Conservation (phyloP, 345 rosid species). For the Lepidium africanum region DNA sequence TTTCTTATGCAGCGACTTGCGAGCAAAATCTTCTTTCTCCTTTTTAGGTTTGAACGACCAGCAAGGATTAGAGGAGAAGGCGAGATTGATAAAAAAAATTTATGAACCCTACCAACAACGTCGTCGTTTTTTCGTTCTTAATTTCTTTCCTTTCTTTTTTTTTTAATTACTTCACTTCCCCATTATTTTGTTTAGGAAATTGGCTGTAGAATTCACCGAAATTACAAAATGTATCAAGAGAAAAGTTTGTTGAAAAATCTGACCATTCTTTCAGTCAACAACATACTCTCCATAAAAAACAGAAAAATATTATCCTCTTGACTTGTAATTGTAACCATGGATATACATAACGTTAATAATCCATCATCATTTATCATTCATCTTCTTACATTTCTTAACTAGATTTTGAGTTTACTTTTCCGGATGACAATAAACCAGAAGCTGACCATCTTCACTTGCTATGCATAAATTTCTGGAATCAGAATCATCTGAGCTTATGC, state of each 20-base stretch:
- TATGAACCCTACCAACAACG: background rate
- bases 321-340: background rate
- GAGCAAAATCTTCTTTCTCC: background rate
- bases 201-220: background rate
- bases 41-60: background rate
- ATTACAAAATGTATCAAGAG: background rate
- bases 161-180: background rate
- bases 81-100: background rate
- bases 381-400: background rate
- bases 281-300: background rate
- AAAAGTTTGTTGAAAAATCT: background rate
- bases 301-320: background rate
- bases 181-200: background rate
- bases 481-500: conserved; percentile 67
- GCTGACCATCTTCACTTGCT: conserved; percentile 53
- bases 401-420: conserved; percentile 6
- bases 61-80: background rate
- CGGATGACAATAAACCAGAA: conserved; percentile 45
- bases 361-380: background rate
- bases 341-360: background rate
- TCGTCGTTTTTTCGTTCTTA: background rate
- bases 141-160: background rate
- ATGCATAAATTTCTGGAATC: conserved; percentile 47
- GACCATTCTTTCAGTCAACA: background rate
- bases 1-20: background rate